Evolutionary conservation across 139 green algal species (phyloP).

Genomic region (Parachlorella kessleri): DNA sequence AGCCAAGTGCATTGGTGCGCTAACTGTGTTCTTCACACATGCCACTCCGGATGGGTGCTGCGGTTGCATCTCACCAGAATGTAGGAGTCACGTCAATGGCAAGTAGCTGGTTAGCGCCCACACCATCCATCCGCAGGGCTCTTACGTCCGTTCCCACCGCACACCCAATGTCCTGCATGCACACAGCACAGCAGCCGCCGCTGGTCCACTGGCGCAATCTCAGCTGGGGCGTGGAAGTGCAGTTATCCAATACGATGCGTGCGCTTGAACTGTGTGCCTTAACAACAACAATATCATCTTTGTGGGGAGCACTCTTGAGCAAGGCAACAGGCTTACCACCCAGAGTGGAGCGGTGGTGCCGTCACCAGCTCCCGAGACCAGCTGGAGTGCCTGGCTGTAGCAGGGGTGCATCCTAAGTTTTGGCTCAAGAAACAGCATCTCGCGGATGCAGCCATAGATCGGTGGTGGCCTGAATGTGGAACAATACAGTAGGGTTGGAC

Average conservation of each 20-base stretch:
- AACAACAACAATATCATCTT: neutral
- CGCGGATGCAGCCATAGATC: neutral
- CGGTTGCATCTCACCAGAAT: neutral
- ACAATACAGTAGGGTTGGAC: no score
- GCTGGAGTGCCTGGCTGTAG: neutral
- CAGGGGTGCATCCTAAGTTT: neutral
- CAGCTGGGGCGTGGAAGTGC: neutral
- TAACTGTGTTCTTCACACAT: neutral
- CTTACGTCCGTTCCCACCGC: slow-evolving; percentile 1
- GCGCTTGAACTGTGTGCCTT: no score
- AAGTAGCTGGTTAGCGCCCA: neutral
- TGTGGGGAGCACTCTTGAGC: neutral
- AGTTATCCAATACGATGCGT: neutral
- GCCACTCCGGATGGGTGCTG: no score
- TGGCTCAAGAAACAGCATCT: slow-evolving; percentile 2
- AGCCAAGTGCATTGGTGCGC: no score
- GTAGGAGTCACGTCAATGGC: neutral
- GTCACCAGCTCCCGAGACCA: neutral
- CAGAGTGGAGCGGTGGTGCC: neutral
- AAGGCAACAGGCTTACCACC: neutral
- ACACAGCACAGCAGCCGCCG: no score
- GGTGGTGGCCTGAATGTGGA: neutral
- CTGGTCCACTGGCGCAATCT: neutral
- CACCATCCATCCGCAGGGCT: neutral
- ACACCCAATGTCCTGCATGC: neutral